A percentile compares a stretch with the other conserved stretches of the same genome.
phyloP scores from a whole-genome alignment of 306 rosid species.

The Senna tora region DNA sequence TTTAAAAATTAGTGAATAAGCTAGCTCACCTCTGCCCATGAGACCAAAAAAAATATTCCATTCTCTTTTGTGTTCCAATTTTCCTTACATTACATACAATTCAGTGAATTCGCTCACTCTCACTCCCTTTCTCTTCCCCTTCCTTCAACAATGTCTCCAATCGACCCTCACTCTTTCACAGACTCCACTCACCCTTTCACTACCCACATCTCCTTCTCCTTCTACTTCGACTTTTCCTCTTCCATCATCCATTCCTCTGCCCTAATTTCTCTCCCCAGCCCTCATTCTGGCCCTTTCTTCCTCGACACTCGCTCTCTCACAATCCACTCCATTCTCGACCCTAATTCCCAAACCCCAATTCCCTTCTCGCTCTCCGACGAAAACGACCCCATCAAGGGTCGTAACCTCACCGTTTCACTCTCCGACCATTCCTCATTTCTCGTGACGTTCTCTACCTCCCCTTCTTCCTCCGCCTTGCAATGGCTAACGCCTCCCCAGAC shows the following conservation, averaged over 20 bases:
- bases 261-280: slow-evolving; percentile 54
- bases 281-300: slow-evolving; percentile 64
- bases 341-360: slow-evolving; percentile 43
- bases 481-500: slow-evolving; percentile 89
- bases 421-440: slow-evolving; percentile 57
- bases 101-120: too few species aligned
- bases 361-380: slow-evolving; percentile 59
- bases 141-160: slow-evolving; percentile 66
- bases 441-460: slow-evolving; percentile 61
- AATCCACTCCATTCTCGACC: slow-evolving; percentile 55
- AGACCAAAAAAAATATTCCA: too few species aligned
- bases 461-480: slow-evolving; percentile 85
- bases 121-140: too few species aligned
- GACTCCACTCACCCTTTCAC: slow-evolving; percentile 66
- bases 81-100: background rate
- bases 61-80: background rate
- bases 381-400: slow-evolving; percentile 65
- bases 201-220: slow-evolving; percentile 57
- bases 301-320: slow-evolving; percentile 80
- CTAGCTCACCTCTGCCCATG: too few species aligned
- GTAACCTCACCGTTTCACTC: slow-evolving; percentile 60
- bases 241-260: slow-evolving; percentile 69
- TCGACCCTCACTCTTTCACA: slow-evolving; percentile 93
- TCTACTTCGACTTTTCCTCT: slow-evolving; percentile 70
- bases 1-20: too few species aligned